Conservation (phyloP, 176 grass and related monocot genomes). For the Guadua angustifolia region DNA sequence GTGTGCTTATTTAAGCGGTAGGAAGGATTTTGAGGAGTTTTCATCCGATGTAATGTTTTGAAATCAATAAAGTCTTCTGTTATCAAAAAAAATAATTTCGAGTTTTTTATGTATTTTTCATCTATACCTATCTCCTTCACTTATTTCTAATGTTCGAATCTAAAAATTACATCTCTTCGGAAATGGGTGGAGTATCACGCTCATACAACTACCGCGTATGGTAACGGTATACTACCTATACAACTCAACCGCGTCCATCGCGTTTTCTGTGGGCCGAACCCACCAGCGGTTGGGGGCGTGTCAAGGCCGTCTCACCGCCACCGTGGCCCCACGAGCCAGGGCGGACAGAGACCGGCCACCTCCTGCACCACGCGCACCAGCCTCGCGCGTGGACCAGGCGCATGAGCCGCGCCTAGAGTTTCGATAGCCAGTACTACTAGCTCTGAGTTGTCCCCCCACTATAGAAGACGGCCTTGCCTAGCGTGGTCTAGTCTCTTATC, state of each 20-base stretch:
- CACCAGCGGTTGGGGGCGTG: not conserved
- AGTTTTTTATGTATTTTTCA: too few species aligned
- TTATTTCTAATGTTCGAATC: too few species aligned
- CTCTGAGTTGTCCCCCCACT: not conserved
- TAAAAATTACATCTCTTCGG: too few species aligned
- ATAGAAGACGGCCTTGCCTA: conserved; percentile 22
- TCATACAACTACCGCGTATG: too few species aligned
- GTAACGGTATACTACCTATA: not conserved
- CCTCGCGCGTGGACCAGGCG: not conserved
- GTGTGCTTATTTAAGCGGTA: too few species aligned
- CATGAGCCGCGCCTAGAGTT: conserved; percentile 10
- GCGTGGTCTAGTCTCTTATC: conserved; percentile 44
- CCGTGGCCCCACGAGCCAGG: not conserved
- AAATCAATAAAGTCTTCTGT: too few species aligned
- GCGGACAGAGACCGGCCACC: not conserved
- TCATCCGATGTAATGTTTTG: too few species aligned
- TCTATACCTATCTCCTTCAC: too few species aligned
- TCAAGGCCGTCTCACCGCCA: not conserved
- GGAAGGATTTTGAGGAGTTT: too few species aligned
- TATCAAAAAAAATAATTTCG: too few species aligned
- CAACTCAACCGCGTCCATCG: not conserved
- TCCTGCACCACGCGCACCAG: not conserved
- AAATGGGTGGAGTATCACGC: too few species aligned
- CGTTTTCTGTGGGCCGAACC: not conserved
- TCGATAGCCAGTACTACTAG: not conserved